A percentile compares a stretch with the other conserved stretches of the same genome.
phyloP scores from a whole-genome alignment of 78 protist species.

The Bigelowiella natans region DNA sequence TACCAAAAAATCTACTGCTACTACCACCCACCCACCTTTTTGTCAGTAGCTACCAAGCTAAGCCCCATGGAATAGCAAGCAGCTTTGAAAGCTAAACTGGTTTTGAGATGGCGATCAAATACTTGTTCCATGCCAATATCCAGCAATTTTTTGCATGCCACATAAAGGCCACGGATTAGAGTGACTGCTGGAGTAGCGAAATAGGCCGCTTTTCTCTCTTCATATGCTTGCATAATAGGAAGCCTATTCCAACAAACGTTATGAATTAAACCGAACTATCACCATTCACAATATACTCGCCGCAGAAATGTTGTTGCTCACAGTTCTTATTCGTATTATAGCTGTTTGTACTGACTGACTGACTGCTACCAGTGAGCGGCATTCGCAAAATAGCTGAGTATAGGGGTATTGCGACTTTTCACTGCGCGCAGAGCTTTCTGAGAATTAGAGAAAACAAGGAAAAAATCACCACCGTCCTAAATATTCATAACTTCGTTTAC shows the following conservation, averaged over 20 bases:
- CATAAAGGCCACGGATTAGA: neutral
- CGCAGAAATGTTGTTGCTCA: too few species aligned
- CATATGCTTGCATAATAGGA: constrained; percentile 8
- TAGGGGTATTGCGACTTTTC: neutral
- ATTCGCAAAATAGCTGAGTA: neutral
- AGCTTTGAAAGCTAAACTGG: neutral
- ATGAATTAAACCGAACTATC: too few species aligned
- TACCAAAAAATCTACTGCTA: too few species aligned
- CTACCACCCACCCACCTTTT: too few species aligned
- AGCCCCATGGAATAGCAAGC: neutral
- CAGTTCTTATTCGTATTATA: too few species aligned
- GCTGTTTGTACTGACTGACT: too few species aligned
- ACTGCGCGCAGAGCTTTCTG: neutral
- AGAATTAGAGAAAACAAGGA: neutral
- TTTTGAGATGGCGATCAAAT: neutral
- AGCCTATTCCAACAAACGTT: too few species aligned
- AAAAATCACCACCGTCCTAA: too few species aligned
- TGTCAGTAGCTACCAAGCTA: neutral
- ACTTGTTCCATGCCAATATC: neutral
- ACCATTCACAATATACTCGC: too few species aligned
- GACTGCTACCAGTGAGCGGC: neutral
- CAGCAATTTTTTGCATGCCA: neutral
- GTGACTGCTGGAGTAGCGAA: neutral
- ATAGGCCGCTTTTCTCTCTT: neutral
- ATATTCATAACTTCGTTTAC: too few species aligned